phyloP scores from a whole-genome alignment of 2,329 filamentous ascomycete species.

The Penicillium olsonii region DNA sequence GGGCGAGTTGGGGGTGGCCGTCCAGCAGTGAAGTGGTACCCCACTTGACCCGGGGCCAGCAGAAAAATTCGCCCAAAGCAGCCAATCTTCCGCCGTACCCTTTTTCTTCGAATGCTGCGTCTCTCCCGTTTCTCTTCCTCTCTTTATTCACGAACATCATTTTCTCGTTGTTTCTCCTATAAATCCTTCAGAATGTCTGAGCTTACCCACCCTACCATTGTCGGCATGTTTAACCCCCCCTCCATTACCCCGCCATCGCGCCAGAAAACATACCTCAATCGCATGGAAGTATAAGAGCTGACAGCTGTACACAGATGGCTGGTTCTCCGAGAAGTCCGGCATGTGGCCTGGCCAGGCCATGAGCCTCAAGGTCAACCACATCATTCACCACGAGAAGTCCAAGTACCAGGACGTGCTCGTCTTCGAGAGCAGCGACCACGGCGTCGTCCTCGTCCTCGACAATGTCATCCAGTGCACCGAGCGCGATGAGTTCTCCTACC shows the following conservation, averaged over 20 bases:
- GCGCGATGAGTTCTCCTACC: slow-evolving; percentile 98
- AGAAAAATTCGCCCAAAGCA: slow-evolving; percentile 25
- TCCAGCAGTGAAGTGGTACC: slow-evolving; percentile 7
- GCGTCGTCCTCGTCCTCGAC: slow-evolving; percentile 93
- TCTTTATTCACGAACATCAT: slow-evolving; percentile 15
- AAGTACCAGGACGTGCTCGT: slow-evolving; percentile 98
- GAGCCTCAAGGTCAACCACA: slow-evolving; percentile 96
- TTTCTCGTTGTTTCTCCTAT: slow-evolving; percentile 20
- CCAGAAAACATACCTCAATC: neutral
- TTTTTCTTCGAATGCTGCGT: slow-evolving; percentile 27
- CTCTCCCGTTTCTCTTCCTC: slow-evolving; percentile 21
- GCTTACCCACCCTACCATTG: slow-evolving; percentile 74
- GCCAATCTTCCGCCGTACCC: slow-evolving; percentile 27
- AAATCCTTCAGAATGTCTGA: slow-evolving; percentile 61
- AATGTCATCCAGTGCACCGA: slow-evolving; percentile 99
- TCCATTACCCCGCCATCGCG: slow-evolving; percentile 18
- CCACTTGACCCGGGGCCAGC: slow-evolving; percentile 18
- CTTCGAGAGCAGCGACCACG: slow-evolving; percentile 97
- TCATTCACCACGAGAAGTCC: slow-evolving; percentile 98
- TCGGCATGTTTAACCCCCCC: slow-evolving; percentile 55
- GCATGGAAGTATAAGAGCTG: slow-evolving; percentile 11
- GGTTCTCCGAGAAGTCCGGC: slow-evolving; percentile 98
- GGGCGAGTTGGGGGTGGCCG: slow-evolving; percentile 6
- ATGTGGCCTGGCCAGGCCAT: slow-evolving; percentile 99
- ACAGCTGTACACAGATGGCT: slow-evolving; percentile 73